A percentile compares a stretch with the other conserved stretches of the same genome.
Evolutionary conservation across 129 eudicot genomes (phyloP).

Genomic region (Saposhnikovia divaricata): DNA sequence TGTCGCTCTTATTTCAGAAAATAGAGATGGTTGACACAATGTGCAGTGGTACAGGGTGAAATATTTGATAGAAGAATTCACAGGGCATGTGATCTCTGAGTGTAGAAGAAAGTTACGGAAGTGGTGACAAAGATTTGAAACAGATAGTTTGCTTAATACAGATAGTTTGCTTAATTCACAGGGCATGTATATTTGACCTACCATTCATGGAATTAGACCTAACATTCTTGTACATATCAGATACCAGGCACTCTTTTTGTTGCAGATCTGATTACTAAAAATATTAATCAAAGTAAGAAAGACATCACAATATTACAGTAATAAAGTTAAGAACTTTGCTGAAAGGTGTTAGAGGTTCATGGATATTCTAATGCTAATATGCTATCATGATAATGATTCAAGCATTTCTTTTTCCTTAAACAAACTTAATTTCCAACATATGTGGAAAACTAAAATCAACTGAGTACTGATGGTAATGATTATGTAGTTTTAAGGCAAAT

Average conservation of each 20-base stretch:
- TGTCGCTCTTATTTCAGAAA: too few species aligned
- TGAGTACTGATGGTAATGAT: background rate
- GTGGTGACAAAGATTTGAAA: too few species aligned
- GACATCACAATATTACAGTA: background rate
- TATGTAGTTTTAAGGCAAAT: background rate
- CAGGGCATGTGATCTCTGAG: too few species aligned
- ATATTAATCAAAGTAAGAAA: background rate
- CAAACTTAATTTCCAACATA: background rate
- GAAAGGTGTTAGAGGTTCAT: constrained; percentile 11
- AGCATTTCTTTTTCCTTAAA: background rate
- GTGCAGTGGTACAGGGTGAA: too few species aligned
- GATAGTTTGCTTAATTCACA: too few species aligned
- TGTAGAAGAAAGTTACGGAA: too few species aligned
- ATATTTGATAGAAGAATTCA: too few species aligned
- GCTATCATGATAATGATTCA: constrained; percentile 6
- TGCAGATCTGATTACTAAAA: constrained; percentile 1
- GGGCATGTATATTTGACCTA: too few species aligned
- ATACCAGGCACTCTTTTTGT: constrained; percentile 1
- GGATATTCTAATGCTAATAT: background rate
- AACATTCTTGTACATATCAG: constrained; percentile 13
- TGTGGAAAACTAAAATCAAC: background rate
- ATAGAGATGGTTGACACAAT: too few species aligned
- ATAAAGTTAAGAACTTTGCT: background rate
- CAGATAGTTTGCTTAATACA: too few species aligned
- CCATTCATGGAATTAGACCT: constrained; percentile 8